A percentile compares a stretch with the other conserved stretches of the same genome.
Evolutionary conservation across 148 eudicot genomes (phyloP).

Genomic region (Chenopodium formosanum): DNA sequence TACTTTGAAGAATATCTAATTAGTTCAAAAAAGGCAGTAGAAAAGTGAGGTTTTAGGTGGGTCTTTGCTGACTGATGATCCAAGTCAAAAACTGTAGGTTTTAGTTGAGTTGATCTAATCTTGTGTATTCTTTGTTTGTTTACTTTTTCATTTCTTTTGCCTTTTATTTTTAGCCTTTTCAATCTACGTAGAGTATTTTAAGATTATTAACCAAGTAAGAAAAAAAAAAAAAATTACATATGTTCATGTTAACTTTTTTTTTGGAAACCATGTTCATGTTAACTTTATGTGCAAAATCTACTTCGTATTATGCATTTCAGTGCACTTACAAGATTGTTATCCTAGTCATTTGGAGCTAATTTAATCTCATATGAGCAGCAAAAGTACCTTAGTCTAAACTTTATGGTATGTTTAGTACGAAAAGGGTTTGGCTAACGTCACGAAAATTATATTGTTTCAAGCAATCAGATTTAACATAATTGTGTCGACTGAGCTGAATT

Average conservation of each 20-base stretch:
- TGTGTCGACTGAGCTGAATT: too few species aligned
- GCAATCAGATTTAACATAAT: too few species aligned
- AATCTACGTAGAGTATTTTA: not conserved
- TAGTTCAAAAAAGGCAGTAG: not conserved
- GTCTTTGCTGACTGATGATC: constrained; percentile 11
- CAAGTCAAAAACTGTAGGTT: not conserved
- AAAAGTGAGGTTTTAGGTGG: not conserved
- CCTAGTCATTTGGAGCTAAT: not conserved
- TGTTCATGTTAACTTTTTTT: not conserved
- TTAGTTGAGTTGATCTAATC: not conserved
- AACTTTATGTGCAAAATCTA: not conserved
- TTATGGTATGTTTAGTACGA: too few species aligned
- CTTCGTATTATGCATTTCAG: not conserved
- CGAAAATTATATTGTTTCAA: too few species aligned
- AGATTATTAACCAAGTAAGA: not conserved
- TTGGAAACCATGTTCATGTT: not conserved
- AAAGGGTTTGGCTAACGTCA: too few species aligned
- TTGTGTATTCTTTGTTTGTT: not conserved
- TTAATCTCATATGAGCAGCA: too few species aligned
- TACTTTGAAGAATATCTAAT: not conserved
- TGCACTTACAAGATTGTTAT: not conserved
- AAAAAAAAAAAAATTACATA: not conserved
- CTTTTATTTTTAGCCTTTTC: not conserved
- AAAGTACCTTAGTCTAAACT: too few species aligned
- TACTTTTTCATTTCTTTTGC: not conserved